phyloP scores from a whole-genome alignment of 129 eudicot species.

The Lactuca saligna region DNA sequence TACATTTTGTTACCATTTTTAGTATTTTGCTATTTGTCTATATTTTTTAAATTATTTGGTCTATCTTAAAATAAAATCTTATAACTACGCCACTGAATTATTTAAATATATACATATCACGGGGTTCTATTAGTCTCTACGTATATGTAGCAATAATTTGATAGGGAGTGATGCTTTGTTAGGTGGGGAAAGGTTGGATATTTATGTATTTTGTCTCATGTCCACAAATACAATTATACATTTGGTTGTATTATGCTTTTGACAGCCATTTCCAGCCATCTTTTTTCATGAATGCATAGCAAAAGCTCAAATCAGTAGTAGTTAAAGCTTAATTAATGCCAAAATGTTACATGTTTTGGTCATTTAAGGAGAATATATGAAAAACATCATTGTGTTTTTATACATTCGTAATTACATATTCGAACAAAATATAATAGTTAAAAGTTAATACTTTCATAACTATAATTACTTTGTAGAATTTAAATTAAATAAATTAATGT shows the following conservation, averaged over 20 bases:
- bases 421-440: too few relatives aligned
- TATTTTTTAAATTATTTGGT: too few relatives aligned
- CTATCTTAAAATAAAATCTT: too few relatives aligned
- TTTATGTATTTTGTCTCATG: slow-evolving; percentile 25
- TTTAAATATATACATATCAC: too few relatives aligned
- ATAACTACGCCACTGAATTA: too few relatives aligned
- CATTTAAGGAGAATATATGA: not conserved
- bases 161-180: slow-evolving; percentile 26
- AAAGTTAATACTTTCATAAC: too few relatives aligned
- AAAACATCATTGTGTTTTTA: not conserved
- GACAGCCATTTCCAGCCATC: slow-evolving; percentile 24
- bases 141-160: slow-evolving; percentile 21
- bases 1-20: too few relatives aligned
- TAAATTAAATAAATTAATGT: too few relatives aligned
- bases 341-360: not conserved
- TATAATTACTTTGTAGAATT: too few relatives aligned
- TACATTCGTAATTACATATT: not conserved
- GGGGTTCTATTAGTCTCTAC: slow-evolving; percentile 5
- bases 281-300: not conserved
- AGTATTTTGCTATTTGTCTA: too few relatives aligned
- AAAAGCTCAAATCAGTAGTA: not conserved
- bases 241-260: slow-evolving; percentile 20
- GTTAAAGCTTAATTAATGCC: not conserved
- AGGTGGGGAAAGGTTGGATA: slow-evolving; percentile 22
- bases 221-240: slow-evolving; percentile 17